Conservation (phyloP, 768 basidiomycete species). For the Mycena filopes region DNA sequence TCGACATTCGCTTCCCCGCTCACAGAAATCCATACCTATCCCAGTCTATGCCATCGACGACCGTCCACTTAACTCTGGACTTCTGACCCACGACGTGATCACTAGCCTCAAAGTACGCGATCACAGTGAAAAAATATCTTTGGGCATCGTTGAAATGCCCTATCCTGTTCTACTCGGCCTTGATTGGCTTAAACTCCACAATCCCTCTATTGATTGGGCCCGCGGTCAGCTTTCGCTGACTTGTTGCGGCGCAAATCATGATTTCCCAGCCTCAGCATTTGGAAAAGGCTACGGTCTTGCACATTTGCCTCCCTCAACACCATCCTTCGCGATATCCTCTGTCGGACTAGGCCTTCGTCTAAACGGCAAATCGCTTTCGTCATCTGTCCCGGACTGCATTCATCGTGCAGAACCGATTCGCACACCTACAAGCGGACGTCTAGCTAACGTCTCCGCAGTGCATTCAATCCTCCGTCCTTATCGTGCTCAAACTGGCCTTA, state of each 20-base stretch:
- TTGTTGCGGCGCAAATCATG: constrained; percentile 9
- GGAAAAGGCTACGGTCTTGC: constrained; percentile 41
- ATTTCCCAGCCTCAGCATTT: constrained; percentile 1
- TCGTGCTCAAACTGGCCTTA: constrained; percentile 18
- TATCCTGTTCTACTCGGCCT: not conserved
- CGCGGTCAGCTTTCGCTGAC: constrained; percentile 33
- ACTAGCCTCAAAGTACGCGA: constrained; percentile 38
- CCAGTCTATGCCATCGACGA: constrained; percentile 51
- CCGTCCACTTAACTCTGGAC: constrained; percentile 50
- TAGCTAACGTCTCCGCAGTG: constrained; percentile 20
- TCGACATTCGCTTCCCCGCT: constrained; percentile 45
- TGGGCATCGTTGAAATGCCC: constrained; percentile 45
- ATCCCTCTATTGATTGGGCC: not conserved
- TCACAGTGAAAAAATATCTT: constrained; percentile 43
- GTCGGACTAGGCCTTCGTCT: constrained; percentile 45
- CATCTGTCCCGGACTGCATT: constrained; percentile 14
- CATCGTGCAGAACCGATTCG: constrained; percentile 17
- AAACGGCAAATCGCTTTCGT: constrained; percentile 19
- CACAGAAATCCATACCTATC: constrained; percentile 42
- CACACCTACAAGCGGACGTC: constrained; percentile 24
- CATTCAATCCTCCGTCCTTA: constrained; percentile 13
- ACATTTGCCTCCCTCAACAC: constrained; percentile 17
- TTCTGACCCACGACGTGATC: constrained; percentile 51
- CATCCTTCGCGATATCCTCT: constrained; percentile 27
- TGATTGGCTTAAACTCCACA: not conserved